Conservation (phyloP, 2,329 filamentous ascomycete genomes). For the Arthrinium phaeospermum region DNA sequence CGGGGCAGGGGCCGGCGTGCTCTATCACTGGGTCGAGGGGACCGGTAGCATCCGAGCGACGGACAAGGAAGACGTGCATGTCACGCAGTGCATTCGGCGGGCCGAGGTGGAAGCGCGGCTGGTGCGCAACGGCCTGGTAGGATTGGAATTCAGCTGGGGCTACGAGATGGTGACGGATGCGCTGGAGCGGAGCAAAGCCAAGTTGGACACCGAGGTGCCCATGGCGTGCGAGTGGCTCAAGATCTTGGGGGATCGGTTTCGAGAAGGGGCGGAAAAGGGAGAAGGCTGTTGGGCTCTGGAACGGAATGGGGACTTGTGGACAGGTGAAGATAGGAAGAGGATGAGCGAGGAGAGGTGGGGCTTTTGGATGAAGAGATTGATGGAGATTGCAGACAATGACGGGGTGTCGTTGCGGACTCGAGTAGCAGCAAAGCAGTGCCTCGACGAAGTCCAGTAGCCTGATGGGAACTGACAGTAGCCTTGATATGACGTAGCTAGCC, state of each 20-base stretch:
- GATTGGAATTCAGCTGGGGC: constrained; percentile 24
- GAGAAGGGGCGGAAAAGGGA: constrained; percentile 16
- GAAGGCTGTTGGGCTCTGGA: constrained; percentile 24
- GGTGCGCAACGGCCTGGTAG: background rate
- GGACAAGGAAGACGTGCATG: background rate
- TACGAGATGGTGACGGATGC: constrained; percentile 27
- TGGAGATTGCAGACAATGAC: background rate
- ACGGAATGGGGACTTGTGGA: constrained; percentile 18
- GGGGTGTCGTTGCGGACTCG: background rate
- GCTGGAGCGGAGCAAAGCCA: constrained; percentile 22
- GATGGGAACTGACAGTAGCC: background rate
- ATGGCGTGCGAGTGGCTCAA: constrained; percentile 23
- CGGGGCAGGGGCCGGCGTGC: background rate
- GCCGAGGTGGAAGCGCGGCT: constrained; percentile 22
- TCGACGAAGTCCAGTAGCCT: background rate
- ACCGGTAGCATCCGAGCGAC: background rate
- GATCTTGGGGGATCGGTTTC: constrained; percentile 18
- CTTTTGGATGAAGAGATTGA: constrained; percentile 13
- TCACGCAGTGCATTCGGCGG: constrained; percentile 5
- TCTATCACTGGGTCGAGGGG: background rate
- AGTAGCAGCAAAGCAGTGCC: background rate
- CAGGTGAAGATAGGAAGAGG: background rate
- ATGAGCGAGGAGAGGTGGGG: constrained; percentile 20
- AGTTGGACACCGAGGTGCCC: constrained; percentile 23
- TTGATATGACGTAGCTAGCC: too few species aligned